These are phyloP conservation scores for Phyllostachys edulis DNA, from an alignment of 176 grass and related monocot species.

Conservation along the genomic window DNA sequence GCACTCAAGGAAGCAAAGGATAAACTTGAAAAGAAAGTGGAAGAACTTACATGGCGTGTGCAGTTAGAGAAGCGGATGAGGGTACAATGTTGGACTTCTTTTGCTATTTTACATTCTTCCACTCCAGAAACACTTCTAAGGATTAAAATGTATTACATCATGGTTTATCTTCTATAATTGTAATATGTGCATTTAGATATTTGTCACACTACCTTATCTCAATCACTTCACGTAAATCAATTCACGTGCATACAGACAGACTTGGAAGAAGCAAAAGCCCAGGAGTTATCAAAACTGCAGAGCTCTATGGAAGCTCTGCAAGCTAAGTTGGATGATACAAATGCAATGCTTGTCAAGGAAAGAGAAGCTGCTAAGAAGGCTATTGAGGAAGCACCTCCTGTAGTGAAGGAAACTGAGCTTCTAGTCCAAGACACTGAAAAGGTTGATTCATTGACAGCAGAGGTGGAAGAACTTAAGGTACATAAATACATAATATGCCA, in stretches of 20 bases:
- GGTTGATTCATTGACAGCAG: constrained; percentile 71
- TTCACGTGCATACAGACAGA: constrained; percentile 60
- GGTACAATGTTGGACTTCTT: constrained; percentile 55
- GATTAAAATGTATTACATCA: constrained; percentile 17
- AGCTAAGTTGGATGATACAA: constrained; percentile 88
- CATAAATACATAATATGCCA: constrained; percentile 35
- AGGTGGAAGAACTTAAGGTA: constrained; percentile 88
- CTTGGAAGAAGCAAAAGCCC: constrained; percentile 90
- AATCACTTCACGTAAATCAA: constrained; percentile 41
- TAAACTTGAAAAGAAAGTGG: constrained; percentile 98
- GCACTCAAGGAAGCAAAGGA: constrained; percentile 98
- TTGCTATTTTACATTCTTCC: constrained; percentile 17
- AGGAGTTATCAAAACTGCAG: constrained; percentile 78
- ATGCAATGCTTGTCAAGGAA: constrained; percentile 68
- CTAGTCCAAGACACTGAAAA: constrained; percentile 91
- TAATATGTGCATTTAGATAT: constrained; percentile 17
- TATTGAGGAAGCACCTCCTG: constrained; percentile 79
- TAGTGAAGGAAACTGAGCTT: constrained; percentile 79
- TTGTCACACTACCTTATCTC: constrained; percentile 4
- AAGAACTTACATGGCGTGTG: constrained; percentile 97
- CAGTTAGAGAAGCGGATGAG: constrained; percentile 91
- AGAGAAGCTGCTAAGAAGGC: constrained; percentile 63
- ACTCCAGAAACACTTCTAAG: not conserved
- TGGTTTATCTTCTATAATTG: constrained; percentile 7
- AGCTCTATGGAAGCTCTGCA: constrained; percentile 78